A percentile compares a stretch with the other conserved stretches of the same genome.
Evolutionary conservation across 1,284 basidiomycete genomes (phyloP).

Genomic region (Fomitopsis betulina): DNA sequence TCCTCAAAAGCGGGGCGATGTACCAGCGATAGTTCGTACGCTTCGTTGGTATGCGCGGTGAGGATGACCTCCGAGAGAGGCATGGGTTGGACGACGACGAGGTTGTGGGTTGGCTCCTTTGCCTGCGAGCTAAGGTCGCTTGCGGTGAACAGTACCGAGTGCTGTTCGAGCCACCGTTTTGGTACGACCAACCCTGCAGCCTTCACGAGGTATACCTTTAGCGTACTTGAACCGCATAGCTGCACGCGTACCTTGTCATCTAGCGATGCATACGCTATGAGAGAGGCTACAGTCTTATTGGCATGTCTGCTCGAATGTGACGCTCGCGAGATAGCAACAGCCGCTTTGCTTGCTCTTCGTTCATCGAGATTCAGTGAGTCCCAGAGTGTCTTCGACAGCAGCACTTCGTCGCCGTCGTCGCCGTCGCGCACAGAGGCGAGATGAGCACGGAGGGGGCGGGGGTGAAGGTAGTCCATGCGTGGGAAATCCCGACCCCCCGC

Average conservation of each 20-base stretch:
- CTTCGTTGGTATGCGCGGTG: conserved; percentile 23
- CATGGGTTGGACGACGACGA: conserved; percentile 17
- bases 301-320: not conserved
- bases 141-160: conserved; percentile 11
- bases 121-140: not conserved
- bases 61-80: conserved; percentile 27
- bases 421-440: conserved; percentile 10
- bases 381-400: conserved; percentile 12
- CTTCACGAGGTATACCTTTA: not conserved
- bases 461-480: conserved; percentile 22
- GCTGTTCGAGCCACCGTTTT: conserved; percentile 13
- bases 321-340: conserved; percentile 14
- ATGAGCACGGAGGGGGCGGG: conserved; percentile 5
- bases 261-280: conserved; percentile 15
- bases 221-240: not conserved
- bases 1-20: conserved; percentile 30
- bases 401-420: conserved; percentile 6
- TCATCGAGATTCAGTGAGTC: conserved; percentile 1
- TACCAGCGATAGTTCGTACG: conserved; percentile 19
- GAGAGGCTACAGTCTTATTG: conserved; percentile 6
- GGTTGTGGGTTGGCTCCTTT: conserved; percentile 22
- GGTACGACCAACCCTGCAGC: conserved; percentile 12
- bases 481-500: conserved; percentile 5
- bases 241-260: not conserved
- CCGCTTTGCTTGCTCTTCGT: conserved; percentile 6